phyloP scores from a whole-genome alignment of 257 asterid species.

The Nicotiana undulata region DNA sequence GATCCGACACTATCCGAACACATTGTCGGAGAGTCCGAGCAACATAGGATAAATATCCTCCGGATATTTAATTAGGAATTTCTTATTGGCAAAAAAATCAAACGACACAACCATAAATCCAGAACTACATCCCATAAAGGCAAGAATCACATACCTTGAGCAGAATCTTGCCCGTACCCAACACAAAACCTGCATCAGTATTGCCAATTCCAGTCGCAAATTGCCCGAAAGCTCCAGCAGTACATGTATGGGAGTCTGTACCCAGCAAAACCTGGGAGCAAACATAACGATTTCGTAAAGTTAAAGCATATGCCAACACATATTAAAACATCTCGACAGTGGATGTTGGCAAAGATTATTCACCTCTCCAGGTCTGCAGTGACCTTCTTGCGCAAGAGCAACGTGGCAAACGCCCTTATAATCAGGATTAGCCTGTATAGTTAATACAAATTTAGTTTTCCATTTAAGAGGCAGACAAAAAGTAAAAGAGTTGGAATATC shows the following conservation, averaged over 20 bases:
- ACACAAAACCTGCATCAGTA: slow-evolving; percentile 95
- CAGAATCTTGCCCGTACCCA: slow-evolving; percentile 94
- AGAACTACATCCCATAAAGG: background rate
- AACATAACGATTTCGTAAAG: background rate
- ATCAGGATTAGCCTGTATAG: slow-evolving; percentile 85
- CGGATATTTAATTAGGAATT: background rate
- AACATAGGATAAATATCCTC: background rate
- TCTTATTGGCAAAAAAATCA: background rate
- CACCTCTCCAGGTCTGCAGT: slow-evolving; percentile 99
- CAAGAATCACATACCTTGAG: slow-evolving; percentile 56
- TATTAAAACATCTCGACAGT: background rate
- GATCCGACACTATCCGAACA: too few species aligned
- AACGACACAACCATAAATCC: background rate
- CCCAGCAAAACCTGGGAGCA: slow-evolving; percentile 72
- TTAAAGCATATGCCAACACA: background rate
- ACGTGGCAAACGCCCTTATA: slow-evolving; percentile 98
- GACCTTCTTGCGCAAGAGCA: slow-evolving; percentile 99
- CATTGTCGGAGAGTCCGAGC: too few species aligned
- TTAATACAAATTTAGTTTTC: background rate
- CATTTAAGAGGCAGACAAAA: background rate
- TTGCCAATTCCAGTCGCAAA: slow-evolving; percentile 95
- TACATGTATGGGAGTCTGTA: slow-evolving; percentile 95
- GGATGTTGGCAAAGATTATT: background rate
- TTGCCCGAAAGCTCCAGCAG: slow-evolving; percentile 98
- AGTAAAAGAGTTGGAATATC: background rate